Percentiles rank a stretch among this genome's conserved stretches.
Evolutionary conservation across 768 basidiomycete genomes (phyloP).

Genomic region (Rhodotorula graminis): DNA sequence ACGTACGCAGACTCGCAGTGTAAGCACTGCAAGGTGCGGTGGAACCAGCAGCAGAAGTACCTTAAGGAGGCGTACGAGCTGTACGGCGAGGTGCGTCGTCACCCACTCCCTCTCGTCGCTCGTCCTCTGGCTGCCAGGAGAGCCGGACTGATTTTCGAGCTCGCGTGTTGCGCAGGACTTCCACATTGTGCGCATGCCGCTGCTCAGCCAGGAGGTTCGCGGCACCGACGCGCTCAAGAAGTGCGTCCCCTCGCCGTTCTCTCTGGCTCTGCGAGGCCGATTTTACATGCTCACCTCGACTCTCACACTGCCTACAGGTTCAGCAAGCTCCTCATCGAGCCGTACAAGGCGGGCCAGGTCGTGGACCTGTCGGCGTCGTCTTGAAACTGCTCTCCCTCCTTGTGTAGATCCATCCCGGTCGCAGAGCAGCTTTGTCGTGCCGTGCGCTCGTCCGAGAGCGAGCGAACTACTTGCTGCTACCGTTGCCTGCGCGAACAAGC

Average conservation of each 20-base stretch:
- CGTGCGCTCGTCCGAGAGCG: too few relatives aligned
- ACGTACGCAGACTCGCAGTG: constrained; percentile 69
- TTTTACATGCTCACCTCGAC: neutral
- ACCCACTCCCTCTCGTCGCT: neutral
- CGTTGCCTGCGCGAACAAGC: too few relatives aligned
- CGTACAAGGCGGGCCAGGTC: constrained; percentile 35
- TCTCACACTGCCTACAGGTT: constrained; percentile 30
- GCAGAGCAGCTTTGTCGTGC: neutral
- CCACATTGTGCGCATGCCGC: constrained; percentile 87
- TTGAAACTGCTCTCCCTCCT: neutral
- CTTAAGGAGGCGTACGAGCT: constrained; percentile 92
- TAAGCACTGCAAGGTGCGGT: constrained; percentile 87
- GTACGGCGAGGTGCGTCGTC: constrained; percentile 27
- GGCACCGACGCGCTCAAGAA: constrained; percentile 84
- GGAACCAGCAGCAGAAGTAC: constrained; percentile 98
- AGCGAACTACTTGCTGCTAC: too few relatives aligned
- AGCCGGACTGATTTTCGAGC: too few relatives aligned
- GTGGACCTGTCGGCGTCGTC: constrained; percentile 14
- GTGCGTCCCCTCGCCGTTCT: constrained; percentile 20
- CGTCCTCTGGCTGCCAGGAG: neutral
- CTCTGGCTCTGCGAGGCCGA: neutral
- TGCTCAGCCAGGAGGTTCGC: constrained; percentile 93
- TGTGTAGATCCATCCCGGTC: neutral
- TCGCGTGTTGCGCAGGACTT: constrained; percentile 63
- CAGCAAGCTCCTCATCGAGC: constrained; percentile 39